Conservation (phyloP, 768 basidiomycete species). For the Russula brevipes region DNA sequence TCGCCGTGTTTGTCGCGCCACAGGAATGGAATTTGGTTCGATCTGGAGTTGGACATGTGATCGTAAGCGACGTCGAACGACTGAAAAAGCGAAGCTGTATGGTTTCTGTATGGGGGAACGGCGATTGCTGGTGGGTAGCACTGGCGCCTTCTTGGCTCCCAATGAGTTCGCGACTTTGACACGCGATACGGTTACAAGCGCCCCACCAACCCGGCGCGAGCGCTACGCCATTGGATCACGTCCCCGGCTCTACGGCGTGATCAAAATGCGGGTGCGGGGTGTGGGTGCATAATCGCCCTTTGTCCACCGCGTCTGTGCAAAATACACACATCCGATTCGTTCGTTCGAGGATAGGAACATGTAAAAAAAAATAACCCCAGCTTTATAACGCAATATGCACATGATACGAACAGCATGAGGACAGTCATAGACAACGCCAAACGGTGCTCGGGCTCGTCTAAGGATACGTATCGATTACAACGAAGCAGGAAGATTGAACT, state of each 20-base stretch:
- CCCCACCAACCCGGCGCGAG: conserved; percentile 11
- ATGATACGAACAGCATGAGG: no score
- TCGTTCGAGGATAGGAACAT: neutral
- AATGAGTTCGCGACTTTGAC: neutral
- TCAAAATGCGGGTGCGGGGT: neutral
- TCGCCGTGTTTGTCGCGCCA: no score
- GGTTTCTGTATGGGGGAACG: no score
- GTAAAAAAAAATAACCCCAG: neutral
- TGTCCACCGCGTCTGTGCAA: neutral
- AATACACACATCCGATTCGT: neutral
- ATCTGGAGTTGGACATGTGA: no score
- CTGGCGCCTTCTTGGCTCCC: neutral
- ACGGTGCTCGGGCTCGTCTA: neutral
- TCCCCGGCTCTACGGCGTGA: conserved; percentile 12
- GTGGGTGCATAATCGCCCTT: no score
- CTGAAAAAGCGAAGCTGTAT: no score
- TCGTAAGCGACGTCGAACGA: no score
- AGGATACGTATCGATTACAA: neutral
- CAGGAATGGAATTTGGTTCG: no score
- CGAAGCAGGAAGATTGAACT: neutral
- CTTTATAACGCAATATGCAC: neutral
- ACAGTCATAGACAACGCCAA: neutral
- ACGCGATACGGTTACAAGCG: neutral
- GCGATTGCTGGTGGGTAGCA: no score
- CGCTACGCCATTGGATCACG: conserved; percentile 7